Conservation (phyloP, 192 early-diverging fungal species). For the Geranomyces michiganensis region DNA sequence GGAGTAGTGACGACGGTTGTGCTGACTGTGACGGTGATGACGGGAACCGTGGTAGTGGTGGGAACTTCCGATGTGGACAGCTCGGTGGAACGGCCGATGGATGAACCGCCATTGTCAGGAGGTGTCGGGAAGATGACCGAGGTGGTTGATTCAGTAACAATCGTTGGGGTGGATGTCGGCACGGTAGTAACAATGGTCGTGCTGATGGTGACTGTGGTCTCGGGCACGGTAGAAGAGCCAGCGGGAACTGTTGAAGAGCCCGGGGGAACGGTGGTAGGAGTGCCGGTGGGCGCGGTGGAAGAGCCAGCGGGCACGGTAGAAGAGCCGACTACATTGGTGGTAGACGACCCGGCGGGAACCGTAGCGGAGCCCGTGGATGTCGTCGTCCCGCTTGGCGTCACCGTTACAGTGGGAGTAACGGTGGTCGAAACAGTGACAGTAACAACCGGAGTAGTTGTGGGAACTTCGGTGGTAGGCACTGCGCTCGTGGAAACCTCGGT, state of each 20-base stretch:
- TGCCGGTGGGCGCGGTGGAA: background rate
- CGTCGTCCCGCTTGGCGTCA: background rate
- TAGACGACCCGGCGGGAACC: background rate
- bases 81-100: background rate
- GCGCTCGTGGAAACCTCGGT: background rate
- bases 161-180: background rate
- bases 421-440: background rate
- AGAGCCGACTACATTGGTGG: background rate
- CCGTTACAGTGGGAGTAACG: background rate
- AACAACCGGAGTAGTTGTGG: background rate
- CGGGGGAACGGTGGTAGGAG: background rate
- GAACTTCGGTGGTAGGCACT: background rate
- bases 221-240: background rate
- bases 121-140: background rate
- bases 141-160: background rate
- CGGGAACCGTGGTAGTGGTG: background rate
- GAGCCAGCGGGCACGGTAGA: background rate
- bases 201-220: conserved; percentile 6
- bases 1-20: background rate
- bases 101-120: conserved; percentile 1
- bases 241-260: background rate
- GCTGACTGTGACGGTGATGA: background rate
- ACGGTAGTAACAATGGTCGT: background rate
- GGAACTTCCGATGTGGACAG: background rate
- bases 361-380: background rate